Evolutionary conservation across 306 rosid species (phyloP).

Genomic region (Mimosa pudica): DNA sequence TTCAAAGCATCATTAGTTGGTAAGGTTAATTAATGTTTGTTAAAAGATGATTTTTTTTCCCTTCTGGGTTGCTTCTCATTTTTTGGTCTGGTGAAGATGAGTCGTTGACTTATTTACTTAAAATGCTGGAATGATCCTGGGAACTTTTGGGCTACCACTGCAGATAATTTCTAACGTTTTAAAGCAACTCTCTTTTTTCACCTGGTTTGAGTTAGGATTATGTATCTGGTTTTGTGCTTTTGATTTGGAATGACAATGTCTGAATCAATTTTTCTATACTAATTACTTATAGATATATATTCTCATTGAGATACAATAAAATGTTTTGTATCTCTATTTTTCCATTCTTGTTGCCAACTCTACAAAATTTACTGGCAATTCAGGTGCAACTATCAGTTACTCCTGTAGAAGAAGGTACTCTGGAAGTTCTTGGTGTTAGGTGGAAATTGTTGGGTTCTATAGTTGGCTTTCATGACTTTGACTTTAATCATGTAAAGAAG

Average conservation of each 20-base stretch:
- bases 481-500: constrained; percentile 57
- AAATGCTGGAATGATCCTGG: background rate
- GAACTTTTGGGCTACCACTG: background rate
- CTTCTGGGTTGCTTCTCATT: background rate
- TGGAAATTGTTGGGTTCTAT: constrained; percentile 86
- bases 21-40: background rate
- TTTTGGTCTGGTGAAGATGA: background rate
- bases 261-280: background rate
- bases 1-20: background rate
- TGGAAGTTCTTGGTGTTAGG: constrained; percentile 79
- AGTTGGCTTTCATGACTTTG: constrained; percentile 79
- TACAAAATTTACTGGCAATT: constrained; percentile 30
- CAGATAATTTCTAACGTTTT: background rate
- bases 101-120: background rate
- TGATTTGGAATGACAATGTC: constrained; percentile 13
- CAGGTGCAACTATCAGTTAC: constrained; percentile 92
- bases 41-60: background rate
- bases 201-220: background rate
- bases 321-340: background rate
- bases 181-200: background rate
- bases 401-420: constrained; percentile 75
- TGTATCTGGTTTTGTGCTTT: constrained; percentile 4
- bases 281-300: background rate
- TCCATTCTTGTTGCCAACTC: constrained; percentile 14
- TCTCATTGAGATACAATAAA: constrained; percentile 2